Evolutionary conservation across 2,329 filamentous ascomycete species (phyloP), one percentile per base, ranked within the genome.

Genomic region (Fusarium sp.): DNA sequence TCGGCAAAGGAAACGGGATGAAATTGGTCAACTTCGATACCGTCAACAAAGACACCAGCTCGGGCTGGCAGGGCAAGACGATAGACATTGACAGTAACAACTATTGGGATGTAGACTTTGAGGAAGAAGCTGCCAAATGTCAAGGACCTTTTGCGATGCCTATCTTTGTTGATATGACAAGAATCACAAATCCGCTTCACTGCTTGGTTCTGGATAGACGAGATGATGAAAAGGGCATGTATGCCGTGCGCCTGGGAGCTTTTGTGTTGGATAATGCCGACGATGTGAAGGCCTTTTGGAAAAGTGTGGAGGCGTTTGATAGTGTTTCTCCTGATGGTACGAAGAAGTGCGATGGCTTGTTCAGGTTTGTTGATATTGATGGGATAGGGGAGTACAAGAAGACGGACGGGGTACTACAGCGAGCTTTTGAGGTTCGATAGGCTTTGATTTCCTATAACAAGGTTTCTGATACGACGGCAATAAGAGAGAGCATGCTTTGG

Each of bases 61-160:
- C 6, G 2, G 34, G 34, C 2, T 38, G 34, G 34, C 3, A 38
- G 2, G 34, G 18, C 1, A 38, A 38, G 18, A 38, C 15, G 1
- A 47, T 43, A 2, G 16, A 22, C 0, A 13, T 65, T 1, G 25
- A 24, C 1, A 69, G 52, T 2, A 62, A 27, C 13, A 65, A 56
- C 25, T 65, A 65, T 47, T 70, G 56, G 56, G 67, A 70, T n/a
- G 49, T 58, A 3, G 15, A 32, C 0, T 70, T 62, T 29, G 20
- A 40, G 6, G 29, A 65, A 55, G 57, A 69, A 16, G 61, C 67
- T 5, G n/a, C 25, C 12, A 15, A 56, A 15, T 64, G 52, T 3
- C 16, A 48, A 6, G 25, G 32, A 1, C 45, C 65, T 10, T 53
- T 48, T 20, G 47, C 62, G 13, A 46, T 70, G 10, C 65, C 61